These are phyloP conservation scores for Delonix regia DNA, from an alignment of 306 rosid genomes.

Conservation along the genomic window DNA sequence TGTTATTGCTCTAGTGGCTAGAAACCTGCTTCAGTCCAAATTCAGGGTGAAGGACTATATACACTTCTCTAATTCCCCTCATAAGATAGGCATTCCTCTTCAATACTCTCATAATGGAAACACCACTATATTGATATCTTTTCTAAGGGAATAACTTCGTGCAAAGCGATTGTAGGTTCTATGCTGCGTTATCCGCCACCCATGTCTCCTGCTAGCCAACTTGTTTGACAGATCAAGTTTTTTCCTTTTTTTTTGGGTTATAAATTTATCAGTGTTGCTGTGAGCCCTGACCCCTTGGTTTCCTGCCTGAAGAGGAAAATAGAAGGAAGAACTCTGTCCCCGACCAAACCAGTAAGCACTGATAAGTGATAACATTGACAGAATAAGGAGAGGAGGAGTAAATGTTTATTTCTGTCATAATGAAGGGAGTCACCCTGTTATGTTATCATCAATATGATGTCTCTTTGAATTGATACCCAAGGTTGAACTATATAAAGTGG, in stretches of 20 bases:
- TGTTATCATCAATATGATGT: conserved; percentile 23
- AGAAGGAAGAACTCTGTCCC: conserved; percentile 10
- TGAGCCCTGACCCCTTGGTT: not conserved
- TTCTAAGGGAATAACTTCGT: conserved; percentile 5
- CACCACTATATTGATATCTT: not conserved
- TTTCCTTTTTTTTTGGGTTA: not conserved
- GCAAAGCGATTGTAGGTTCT: not conserved
- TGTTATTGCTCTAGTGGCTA: not conserved
- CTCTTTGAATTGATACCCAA: conserved; percentile 4
- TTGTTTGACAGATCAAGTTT: not conserved
- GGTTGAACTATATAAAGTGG: conserved; percentile 7
- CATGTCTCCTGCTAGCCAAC: not conserved
- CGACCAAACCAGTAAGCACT: not conserved
- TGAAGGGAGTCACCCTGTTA: not conserved
- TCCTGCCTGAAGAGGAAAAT: not conserved
- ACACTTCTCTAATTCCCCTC: not conserved
- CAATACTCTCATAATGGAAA: not conserved
- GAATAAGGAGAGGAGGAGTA: not conserved
- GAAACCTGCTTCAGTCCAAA: not conserved
- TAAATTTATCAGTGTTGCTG: conserved; percentile 2
- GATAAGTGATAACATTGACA: conserved; percentile 1
- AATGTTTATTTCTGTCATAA: conserved; percentile 4
- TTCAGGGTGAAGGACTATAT: not conserved
- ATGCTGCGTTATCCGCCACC: conserved; percentile 17
- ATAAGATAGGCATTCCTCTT: not conserved